Evolutionary conservation across 2,329 filamentous ascomycete species (phyloP).

Genomic region (Aspergillus viridinutans): DNA sequence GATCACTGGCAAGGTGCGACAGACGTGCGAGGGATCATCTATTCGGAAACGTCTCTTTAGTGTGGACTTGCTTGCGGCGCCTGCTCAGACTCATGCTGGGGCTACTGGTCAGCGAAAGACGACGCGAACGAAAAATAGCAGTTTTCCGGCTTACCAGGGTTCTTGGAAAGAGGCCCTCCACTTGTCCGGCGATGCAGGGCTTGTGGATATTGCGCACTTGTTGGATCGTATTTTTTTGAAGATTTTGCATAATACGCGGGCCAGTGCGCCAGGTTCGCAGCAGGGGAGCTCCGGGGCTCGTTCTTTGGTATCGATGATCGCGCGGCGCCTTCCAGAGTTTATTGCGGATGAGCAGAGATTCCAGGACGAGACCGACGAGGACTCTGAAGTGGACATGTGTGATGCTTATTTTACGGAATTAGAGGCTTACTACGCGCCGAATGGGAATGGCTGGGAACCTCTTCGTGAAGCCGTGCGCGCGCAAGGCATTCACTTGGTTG

Average conservation of each 20-base stretch:
- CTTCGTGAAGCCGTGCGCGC: slow-evolving; percentile 39
- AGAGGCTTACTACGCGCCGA: slow-evolving; percentile 35
- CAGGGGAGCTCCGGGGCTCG: slow-evolving; percentile 22
- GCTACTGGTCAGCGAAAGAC: slow-evolving; percentile 8
- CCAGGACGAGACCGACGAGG: slow-evolving; percentile 30
- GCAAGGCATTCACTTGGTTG: slow-evolving; percentile 37
- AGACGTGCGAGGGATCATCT: slow-evolving; percentile 14
- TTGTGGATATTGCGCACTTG: slow-evolving; percentile 33
- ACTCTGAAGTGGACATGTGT: slow-evolving; percentile 36
- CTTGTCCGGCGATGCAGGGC: slow-evolving; percentile 27
- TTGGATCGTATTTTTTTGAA: slow-evolving; percentile 34
- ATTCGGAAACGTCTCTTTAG: slow-evolving; percentile 18
- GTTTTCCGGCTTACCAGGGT: slow-evolving; percentile 26
- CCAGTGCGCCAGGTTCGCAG: slow-evolving; percentile 3
- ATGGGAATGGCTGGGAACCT: slow-evolving; percentile 35
- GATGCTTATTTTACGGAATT: slow-evolving; percentile 41
- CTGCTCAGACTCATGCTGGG: slow-evolving; percentile 6
- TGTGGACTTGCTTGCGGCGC: neutral
- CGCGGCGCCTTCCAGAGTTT: slow-evolving; percentile 35
- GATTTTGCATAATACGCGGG: slow-evolving; percentile 33
- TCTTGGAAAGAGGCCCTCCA: slow-evolving; percentile 34
- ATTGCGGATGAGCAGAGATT: slow-evolving; percentile 35
- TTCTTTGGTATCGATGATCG: slow-evolving; percentile 36
- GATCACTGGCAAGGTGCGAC: slow-evolving; percentile 33
- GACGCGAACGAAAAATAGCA: slow-evolving; percentile 22